phyloP scores from a whole-genome alignment of 345 rosid species.

The Gossypium bickii region DNA sequence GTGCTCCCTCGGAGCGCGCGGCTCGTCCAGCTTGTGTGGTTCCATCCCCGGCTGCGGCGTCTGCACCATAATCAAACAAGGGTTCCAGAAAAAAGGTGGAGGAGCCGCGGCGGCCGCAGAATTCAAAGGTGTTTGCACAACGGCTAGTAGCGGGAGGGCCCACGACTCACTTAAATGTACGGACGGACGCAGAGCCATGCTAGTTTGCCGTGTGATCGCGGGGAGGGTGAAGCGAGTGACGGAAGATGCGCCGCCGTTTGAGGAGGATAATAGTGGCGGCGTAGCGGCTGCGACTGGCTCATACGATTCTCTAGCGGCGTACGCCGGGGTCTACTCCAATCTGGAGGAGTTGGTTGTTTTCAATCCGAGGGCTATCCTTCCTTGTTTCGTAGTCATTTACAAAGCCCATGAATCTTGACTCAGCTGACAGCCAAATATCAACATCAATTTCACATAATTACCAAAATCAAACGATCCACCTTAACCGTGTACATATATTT shows the following conservation, averaged over 20 bases:
- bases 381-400: conserved; percentile 95
- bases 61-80: conserved; percentile 81
- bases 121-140: conserved; percentile 55
- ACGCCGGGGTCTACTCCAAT: conserved; percentile 63
- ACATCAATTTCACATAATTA: not conserved
- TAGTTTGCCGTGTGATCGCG: conserved; percentile 95
- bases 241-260: conserved; percentile 33
- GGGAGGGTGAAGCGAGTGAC: conserved; percentile 63
- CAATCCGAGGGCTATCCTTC: conserved; percentile 87
- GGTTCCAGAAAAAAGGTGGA: conserved; percentile 48
- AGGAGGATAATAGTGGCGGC: conserved; percentile 21
- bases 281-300: conserved; percentile 27
- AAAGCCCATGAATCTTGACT: conserved; percentile 48
- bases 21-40: conserved; percentile 77
- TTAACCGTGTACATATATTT: not conserved
- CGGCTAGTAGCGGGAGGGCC: conserved; percentile 96
- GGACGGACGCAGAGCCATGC: conserved; percentile 79
- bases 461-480: not conserved
- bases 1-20: conserved; percentile 75
- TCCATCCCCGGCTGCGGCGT: conserved; percentile 80
- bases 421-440: not conserved
- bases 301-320: conserved; percentile 77
- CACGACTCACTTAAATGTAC: conserved; percentile 60
- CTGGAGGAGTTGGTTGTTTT: conserved; percentile 77
- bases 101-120: conserved; percentile 3